Percentiles rank a stretch among this genome's conserved stretches.
Conservation (phyloP, 805 yeast species). For the Yarrowia yakushimensis region DNA sequence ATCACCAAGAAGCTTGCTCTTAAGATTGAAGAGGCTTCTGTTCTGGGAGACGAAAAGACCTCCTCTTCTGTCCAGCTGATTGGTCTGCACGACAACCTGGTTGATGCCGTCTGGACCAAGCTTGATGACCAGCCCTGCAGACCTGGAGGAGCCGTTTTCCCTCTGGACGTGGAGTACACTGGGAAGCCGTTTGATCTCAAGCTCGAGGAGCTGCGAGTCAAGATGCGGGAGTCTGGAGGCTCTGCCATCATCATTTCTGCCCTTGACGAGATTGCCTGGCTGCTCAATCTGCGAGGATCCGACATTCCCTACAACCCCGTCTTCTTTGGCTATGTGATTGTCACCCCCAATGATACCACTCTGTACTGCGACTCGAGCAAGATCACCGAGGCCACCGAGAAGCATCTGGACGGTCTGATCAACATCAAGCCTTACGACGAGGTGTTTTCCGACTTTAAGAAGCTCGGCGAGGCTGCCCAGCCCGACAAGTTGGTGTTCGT, state of each 20-base stretch:
- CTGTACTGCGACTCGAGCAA: slow-evolving; percentile 55
- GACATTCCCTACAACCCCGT: slow-evolving; percentile 87
- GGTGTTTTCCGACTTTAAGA: slow-evolving; percentile 55
- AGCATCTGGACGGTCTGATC: slow-evolving; percentile 46
- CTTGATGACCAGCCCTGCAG: slow-evolving; percentile 61
- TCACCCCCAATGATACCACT: slow-evolving; percentile 42
- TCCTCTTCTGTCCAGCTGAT: slow-evolving; percentile 36
- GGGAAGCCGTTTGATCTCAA: slow-evolving; percentile 67
- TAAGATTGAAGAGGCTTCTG: slow-evolving; percentile 31
- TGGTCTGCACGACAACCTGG: slow-evolving; percentile 58
- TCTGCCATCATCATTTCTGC: slow-evolving; percentile 60
- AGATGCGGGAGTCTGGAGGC: slow-evolving; percentile 36
- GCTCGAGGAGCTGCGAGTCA: slow-evolving; percentile 43
- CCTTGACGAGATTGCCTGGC: slow-evolving; percentile 88
- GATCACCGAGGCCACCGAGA: slow-evolving; percentile 40
- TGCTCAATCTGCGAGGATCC: slow-evolving; percentile 75
- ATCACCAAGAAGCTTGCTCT: slow-evolving; percentile 33
- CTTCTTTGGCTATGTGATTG: slow-evolving; percentile 65
- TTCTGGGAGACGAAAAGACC: slow-evolving; percentile 41
- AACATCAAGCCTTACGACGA: slow-evolving; percentile 50
- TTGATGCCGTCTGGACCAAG: slow-evolving; percentile 66
- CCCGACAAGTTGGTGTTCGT: slow-evolving; percentile 44
- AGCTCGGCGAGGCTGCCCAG: slow-evolving; percentile 30
- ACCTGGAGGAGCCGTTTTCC: slow-evolving; percentile 48
- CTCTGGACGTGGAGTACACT: slow-evolving; percentile 51